Conservation (phyloP, 2,329 filamentous ascomycete species). For the Bertia moriformis region DNA sequence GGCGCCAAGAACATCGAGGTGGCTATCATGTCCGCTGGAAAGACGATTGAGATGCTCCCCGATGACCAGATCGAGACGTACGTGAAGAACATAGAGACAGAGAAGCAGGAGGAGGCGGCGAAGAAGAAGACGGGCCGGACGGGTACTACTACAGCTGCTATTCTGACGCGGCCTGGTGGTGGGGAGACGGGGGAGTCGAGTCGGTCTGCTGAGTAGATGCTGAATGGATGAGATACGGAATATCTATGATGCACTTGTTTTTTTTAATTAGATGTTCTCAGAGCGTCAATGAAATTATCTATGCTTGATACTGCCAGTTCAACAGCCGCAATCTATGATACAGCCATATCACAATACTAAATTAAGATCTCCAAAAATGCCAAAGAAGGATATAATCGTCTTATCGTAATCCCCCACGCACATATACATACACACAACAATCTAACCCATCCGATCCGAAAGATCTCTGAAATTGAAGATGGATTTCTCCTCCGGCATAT, state of each 20-base stretch:
- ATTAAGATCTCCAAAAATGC: too few relatives aligned
- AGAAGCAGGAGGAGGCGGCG: conserved; percentile 96
- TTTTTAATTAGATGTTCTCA: too few relatives aligned
- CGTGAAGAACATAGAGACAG: conserved; percentile 96
- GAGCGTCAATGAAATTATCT: too few relatives aligned
- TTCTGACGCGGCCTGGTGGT: conserved; percentile 46
- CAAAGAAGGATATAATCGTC: too few relatives aligned
- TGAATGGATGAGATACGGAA: too few relatives aligned
- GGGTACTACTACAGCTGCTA: conserved; percentile 55
- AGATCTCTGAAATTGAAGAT: conserved; percentile 31
- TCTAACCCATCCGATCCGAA: neutral
- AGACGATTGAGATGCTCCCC: conserved; percentile 81
- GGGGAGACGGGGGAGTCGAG: neutral
- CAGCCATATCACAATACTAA: too few relatives aligned
- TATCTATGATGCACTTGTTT: too few relatives aligned
- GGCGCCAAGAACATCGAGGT: conserved; percentile 99
- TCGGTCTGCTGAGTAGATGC: too few relatives aligned
- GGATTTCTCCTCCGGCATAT: conserved; percentile 44
- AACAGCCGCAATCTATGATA: too few relatives aligned
- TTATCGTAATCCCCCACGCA: too few relatives aligned
- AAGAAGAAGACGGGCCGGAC: conserved; percentile 75
- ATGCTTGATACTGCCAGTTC: too few relatives aligned
- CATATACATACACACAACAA: too few relatives aligned
- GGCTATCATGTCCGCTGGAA: conserved; percentile 88
- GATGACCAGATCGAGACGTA: conserved; percentile 93